phyloP scores from a whole-genome alignment of 495 filamentous ascomycete species.

The Mytilinidion resinicola region DNA sequence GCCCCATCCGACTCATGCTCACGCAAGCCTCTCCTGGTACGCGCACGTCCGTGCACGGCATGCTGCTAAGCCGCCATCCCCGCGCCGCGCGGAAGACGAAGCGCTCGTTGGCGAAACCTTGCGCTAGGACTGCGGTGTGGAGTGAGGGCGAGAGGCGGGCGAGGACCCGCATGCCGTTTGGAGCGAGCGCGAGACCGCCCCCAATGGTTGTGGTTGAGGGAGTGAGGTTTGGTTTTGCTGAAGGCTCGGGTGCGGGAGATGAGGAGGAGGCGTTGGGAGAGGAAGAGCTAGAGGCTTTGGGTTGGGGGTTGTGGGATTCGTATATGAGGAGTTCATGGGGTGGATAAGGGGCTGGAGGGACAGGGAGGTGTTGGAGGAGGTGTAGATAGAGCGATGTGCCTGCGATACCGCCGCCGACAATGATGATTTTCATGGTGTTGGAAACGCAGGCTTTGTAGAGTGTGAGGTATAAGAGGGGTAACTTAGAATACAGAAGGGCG shows the following conservation, averaged over 20 bases:
- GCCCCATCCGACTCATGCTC: slow-evolving; percentile 16
- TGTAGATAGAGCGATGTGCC: slow-evolving; percentile 46
- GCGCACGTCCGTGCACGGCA: slow-evolving; percentile 1
- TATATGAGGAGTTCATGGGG: slow-evolving; percentile 37
- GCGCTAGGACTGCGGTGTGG: slow-evolving; percentile 33
- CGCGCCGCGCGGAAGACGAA: slow-evolving; percentile 39
- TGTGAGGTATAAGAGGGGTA: background rate
- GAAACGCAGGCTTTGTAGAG: background rate
- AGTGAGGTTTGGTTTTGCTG: background rate
- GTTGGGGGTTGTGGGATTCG: slow-evolving; percentile 38
- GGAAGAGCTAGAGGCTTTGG: slow-evolving; percentile 14
- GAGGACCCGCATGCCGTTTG: slow-evolving; percentile 48
- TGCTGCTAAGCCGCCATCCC: slow-evolving; percentile 30
- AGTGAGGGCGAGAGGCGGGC: slow-evolving; percentile 38
- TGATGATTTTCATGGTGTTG: slow-evolving; percentile 47
- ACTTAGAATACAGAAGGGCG: background rate
- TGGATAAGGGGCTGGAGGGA: slow-evolving; percentile 9
- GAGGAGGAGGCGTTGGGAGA: background rate
- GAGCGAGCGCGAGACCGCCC: slow-evolving; percentile 45
- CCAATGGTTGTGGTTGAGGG: slow-evolving; percentile 41
- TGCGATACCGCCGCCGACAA: slow-evolving; percentile 48
- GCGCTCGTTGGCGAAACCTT: slow-evolving; percentile 37
- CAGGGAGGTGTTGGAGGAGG: slow-evolving; percentile 45
- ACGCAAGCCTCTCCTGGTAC: slow-evolving; percentile 1
- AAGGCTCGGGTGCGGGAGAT: background rate